Base-by-base conservation (phyloP, 768 basidiomycete species). In the Macrolepiota fuliginosa region DNA sequence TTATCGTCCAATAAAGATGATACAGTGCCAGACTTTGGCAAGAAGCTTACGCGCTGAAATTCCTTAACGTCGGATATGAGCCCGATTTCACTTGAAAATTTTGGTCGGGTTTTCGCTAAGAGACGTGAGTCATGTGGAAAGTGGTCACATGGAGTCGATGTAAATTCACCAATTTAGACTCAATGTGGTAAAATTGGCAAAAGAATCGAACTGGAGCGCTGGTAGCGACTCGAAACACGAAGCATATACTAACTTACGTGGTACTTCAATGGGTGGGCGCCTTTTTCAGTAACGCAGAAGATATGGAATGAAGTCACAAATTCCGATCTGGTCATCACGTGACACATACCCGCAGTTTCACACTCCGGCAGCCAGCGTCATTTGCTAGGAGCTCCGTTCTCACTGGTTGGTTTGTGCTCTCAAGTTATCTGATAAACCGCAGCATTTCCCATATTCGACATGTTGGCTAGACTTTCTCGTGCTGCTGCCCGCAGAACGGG, bases 401-500 rank as follows among this genome's bases (percentile, higher is more conserved):
- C 32, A 53, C 56, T 63, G 12, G 32, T 39, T 15, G 35, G 37
- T 39, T 39, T 32, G 29, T 36, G 40, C 24, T 39, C 59, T 47
- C 59, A n/a, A 61, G 13, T 42, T 52, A 61, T 61, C 59, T 36
- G 59, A 61, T 61, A 54, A 61, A 54, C 51, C 59, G 7, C 29
- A 7, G 32, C 24, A 13, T 54, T 36, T 11, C 53, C 56, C 54
- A 50, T 40, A 69, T 64, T 65, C 51, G 71, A 66, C 69, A 90
- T 90, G 88, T 67, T 89, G 61, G 83, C 85, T 55, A 84, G 82
- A 72, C 64, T 87, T 62, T 78, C 85, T 17, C 74, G 77, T 55
- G 72, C 71, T 60, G 71, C 76, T 60, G 67, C 75, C 54, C 74
- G 76, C 54, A 74, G 73, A 58, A 62, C 73, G 29, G 68, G 72